Conservation (phyloP, 2,329 filamentous ascomycete species). For the Zasmidium citrigriseum region DNA sequence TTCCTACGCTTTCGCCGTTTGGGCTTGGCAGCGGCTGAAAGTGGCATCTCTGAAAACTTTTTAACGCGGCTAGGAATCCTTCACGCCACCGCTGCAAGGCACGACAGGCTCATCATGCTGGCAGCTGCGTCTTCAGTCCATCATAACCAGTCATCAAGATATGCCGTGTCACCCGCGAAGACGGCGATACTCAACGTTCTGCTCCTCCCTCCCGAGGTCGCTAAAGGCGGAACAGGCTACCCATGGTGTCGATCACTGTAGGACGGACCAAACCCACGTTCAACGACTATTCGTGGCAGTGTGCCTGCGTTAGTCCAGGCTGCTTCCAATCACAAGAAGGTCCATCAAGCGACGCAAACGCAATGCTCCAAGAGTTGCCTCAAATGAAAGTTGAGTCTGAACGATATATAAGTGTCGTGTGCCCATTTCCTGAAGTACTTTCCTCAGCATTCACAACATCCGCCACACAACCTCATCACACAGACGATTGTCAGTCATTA, state of each 20-base stretch:
- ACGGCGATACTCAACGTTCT: background rate
- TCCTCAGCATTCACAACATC: background rate
- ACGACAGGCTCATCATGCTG: background rate
- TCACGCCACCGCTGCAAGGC: background rate
- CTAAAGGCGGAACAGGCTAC: slow-evolving; percentile 11
- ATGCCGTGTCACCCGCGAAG: background rate
- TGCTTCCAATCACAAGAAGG: slow-evolving; percentile 15
- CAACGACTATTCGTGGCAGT: slow-evolving; percentile 1
- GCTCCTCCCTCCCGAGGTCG: background rate
- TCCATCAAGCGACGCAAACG: background rate
- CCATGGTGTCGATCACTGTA: slow-evolving; percentile 19
- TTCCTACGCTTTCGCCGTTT: background rate
- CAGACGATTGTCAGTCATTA: background rate
- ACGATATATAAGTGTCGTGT: background rate
- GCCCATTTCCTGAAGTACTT: background rate
- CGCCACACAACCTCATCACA: background rate
- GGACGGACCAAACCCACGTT: background rate
- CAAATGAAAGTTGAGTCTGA: background rate
- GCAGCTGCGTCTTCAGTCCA: background rate
- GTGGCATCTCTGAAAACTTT: background rate
- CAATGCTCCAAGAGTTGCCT: background rate
- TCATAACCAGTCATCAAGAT: background rate
- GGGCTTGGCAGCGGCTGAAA: background rate
- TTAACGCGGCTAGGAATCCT: background rate
- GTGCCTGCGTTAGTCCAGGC: slow-evolving; percentile 13